phyloP scores from a whole-genome alignment of 306 rosid genomes.

The Citrullus colocynthis region DNA sequence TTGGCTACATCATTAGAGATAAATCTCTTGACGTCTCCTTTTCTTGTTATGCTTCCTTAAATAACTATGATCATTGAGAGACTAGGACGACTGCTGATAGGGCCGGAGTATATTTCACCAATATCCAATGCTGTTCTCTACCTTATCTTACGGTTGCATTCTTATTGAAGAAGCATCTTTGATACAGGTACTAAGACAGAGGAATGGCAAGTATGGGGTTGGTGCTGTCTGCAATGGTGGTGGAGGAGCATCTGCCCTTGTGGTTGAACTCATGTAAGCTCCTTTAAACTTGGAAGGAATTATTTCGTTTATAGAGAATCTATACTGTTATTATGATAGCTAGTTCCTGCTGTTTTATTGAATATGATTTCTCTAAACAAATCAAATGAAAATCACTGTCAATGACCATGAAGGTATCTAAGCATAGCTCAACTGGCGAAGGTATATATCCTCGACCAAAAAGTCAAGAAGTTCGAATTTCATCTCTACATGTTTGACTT shows the following conservation, averaged over 20 bases:
- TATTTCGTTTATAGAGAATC: background rate
- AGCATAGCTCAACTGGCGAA: no score
- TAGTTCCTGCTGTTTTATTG: background rate
- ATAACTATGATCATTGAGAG: background rate
- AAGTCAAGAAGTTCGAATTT: background rate
- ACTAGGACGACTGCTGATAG: background rate
- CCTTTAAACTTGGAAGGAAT: constrained; percentile 3
- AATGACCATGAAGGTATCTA: background rate
- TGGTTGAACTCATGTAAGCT: constrained; percentile 69
- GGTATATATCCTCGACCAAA: background rate
- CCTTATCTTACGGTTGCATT: constrained; percentile 5
- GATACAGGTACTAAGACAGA: constrained; percentile 65
- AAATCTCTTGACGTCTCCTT: background rate
- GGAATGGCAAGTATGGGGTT: constrained; percentile 74
- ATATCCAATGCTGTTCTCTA: background rate
- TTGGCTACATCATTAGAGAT: background rate
- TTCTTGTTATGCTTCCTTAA: background rate
- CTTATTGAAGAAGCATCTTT: constrained; percentile 11
- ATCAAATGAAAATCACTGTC: background rate
- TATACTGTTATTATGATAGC: background rate
- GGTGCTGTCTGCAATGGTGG: constrained; percentile 86
- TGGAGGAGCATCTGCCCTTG: constrained; percentile 96
- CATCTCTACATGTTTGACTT: background rate
- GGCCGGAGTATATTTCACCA: background rate
- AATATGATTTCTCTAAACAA: background rate